A percentile compares a stretch with the other conserved stretches of the same genome.
Evolutionary conservation across 2,329 filamentous ascomycete genomes (phyloP).

Genomic region (Polychaeton citri): DNA sequence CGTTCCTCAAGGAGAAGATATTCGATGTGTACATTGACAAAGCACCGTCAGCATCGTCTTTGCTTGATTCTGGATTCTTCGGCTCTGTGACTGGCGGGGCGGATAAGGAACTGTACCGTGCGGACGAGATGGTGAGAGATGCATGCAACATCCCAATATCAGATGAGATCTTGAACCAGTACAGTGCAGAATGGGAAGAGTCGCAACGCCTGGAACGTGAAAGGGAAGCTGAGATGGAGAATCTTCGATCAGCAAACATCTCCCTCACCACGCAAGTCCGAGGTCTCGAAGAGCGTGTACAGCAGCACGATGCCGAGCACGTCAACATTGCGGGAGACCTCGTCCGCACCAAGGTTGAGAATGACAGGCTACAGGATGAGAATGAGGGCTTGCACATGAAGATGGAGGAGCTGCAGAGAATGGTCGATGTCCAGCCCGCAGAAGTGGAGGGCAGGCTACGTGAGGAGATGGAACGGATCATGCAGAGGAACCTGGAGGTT

Average conservation of each 20-base stretch:
- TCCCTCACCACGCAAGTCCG: constrained; percentile 65
- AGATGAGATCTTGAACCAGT: constrained; percentile 65
- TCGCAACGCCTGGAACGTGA: constrained; percentile 71
- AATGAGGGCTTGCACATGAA: constrained; percentile 81
- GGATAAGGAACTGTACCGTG: constrained; percentile 92
- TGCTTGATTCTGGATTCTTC: constrained; percentile 95
- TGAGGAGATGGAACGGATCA: constrained; percentile 77
- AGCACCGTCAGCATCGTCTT: constrained; percentile 77
- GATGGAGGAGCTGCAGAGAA: constrained; percentile 68
- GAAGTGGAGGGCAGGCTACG: constrained; percentile 75
- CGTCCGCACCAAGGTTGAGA: constrained; percentile 84
- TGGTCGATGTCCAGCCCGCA: constrained; percentile 79
- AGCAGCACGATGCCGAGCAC: constrained; percentile 82
- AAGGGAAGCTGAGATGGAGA: constrained; percentile 67
- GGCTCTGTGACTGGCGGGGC: constrained; percentile 77
- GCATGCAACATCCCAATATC: constrained; percentile 80
- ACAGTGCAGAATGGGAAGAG: constrained; percentile 84
- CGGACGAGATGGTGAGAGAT: constrained; percentile 84
- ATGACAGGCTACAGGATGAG: constrained; percentile 75
- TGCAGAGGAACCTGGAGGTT: constrained; percentile 84
- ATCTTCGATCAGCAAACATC: constrained; percentile 52
- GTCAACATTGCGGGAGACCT: constrained; percentile 82
- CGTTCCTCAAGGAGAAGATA: constrained; percentile 80
- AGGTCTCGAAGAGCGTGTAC: constrained; percentile 71
- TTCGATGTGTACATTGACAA: constrained; percentile 98